Base-by-base conservation (phyloP, 1,284 basidiomycete genomes). In the Coniferiporia weirii region DNA sequence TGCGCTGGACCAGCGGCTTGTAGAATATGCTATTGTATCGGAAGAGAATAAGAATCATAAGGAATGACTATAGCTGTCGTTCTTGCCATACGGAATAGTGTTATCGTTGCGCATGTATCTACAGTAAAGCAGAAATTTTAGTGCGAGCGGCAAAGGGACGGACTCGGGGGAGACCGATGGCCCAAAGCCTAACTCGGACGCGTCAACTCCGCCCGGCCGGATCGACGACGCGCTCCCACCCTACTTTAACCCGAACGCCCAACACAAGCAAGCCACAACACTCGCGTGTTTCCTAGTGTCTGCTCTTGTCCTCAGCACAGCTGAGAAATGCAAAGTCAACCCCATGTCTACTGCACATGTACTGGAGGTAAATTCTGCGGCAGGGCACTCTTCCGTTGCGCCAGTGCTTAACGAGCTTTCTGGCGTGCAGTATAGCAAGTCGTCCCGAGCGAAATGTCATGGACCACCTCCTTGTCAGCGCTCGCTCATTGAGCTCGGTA, bases 391-490 rank as follows among this genome's bases (percentile, higher is more conserved):
- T 36, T 8, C 7, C 27, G 2, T 38, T 4, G 5, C 10, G 6
- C 13, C n/a, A 7, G 48, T 12, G 22, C 8, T 17, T 19, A 22
- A 46, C 32, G 9, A n/a, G 32, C 27, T 38, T 15, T 36, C 15
- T 17, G 32, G 27, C 15, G 6, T 32, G 45, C 64, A 90, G 87
- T 91, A 91, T 64, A 85, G 83, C 71, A 87, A 81, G 72, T 87
- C 82, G 61, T 75, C 78, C 8, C 76, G 81, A 55, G 85, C 85
- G 1, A 82, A 82, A 64, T 91, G 88, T 68, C 80, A 85, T 69
- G 85, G 83, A 0, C 77, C 79, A 10, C 64, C 75, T 1, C 80
- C 83, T 6, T 89, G 88, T 70, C 78, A 78, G 38, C 83, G 81
- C 20, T 72, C 79, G 0, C 56, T 67, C 1, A 80, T 91, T 45